These are phyloP conservation scores for Apiospora kogelbergensis DNA, from an alignment of 2,329 filamentous ascomycete genomes.

Conservation along the genomic window DNA sequence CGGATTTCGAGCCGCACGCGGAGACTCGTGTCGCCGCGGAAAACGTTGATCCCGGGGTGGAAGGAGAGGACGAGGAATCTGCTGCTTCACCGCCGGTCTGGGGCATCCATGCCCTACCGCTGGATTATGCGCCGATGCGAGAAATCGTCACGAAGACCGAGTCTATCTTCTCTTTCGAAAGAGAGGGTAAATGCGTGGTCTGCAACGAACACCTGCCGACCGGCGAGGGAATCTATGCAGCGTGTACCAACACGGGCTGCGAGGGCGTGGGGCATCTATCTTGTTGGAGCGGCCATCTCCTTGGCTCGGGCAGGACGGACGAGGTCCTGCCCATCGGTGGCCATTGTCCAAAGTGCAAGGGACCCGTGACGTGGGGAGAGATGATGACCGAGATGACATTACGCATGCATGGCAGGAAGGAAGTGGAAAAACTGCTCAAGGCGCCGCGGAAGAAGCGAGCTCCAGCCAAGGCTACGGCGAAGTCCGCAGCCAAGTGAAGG, in stretches of 20 bases:
- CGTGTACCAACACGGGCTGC: conserved; percentile 55
- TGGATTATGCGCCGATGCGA: conserved; percentile 56
- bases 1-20: conserved; percentile 48
- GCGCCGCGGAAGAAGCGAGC: conserved; percentile 36
- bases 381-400: conserved; percentile 83
- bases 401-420: conserved; percentile 67
- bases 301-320: conserved; percentile 35
- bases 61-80: conserved; percentile 8
- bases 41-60: conserved; percentile 10
- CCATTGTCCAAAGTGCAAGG: conserved; percentile 68
- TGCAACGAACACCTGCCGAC: conserved; percentile 48
- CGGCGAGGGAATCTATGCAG: conserved; percentile 52
- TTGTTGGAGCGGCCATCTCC: conserved; percentile 57
- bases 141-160: conserved; percentile 56
- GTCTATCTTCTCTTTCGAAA: conserved; percentile 55
- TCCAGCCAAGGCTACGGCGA: not conserved
- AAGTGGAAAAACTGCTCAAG: conserved; percentile 69
- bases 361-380: conserved; percentile 66
- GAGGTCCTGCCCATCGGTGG: conserved; percentile 67
- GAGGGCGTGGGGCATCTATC: conserved; percentile 59
- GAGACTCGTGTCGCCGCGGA: conserved; percentile 6
- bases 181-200: conserved; percentile 54
- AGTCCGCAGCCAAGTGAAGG: not conserved
- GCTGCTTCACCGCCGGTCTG: conserved; percentile 23
- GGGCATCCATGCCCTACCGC: conserved; percentile 54